phyloP scores from a whole-genome alignment of 2,329 filamentous ascomycete genomes.

The Penicillium griseofulvum region DNA sequence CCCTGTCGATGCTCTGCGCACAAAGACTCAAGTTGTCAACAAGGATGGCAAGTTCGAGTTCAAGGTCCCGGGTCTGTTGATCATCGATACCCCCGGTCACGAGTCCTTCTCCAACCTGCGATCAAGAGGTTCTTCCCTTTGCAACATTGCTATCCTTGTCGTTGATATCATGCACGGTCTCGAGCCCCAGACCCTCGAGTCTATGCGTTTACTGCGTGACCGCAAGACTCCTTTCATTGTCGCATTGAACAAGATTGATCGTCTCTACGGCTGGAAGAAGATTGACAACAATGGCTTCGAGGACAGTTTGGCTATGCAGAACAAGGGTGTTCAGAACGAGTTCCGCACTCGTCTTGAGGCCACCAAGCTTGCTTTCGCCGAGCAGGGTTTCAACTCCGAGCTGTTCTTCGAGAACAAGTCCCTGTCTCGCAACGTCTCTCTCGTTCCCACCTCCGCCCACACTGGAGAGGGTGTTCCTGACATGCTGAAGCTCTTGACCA shows the following conservation, averaged over 20 bases:
- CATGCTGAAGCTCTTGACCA: constrained; percentile 92
- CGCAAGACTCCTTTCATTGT: constrained; percentile 98
- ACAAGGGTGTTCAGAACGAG: constrained; percentile 88
- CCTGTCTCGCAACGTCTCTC: constrained; percentile 89
- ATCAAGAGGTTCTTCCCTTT: constrained; percentile 94
- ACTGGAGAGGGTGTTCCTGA: constrained; percentile 99
- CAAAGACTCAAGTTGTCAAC: constrained; percentile 94
- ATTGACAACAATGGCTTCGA: constrained; percentile 98
- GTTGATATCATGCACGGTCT: constrained; percentile 99
- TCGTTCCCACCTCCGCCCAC: constrained; percentile 94
- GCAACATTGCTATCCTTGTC: constrained; percentile 98
- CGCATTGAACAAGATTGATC: constrained; percentile 98
- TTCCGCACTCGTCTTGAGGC: constrained; percentile 86
- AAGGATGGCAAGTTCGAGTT: constrained; percentile 85
- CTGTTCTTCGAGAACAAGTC: constrained; percentile 98
- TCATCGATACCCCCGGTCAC: constrained; percentile 99
- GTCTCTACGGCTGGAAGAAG: constrained; percentile 98
- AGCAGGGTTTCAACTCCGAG: constrained; percentile 97
- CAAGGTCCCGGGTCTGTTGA: constrained; percentile 92
- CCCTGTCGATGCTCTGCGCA: constrained; percentile 85
- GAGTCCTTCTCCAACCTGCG: constrained; percentile 99
- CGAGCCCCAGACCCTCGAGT: constrained; percentile 94
- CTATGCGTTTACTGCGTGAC: constrained; percentile 89
- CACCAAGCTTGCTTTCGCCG: constrained; percentile 90
- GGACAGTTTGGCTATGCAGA: constrained; percentile 85